Percentiles rank a stretch among this genome's conserved stretches.
Evolutionary conservation across 1,284 basidiomycete genomes (phyloP).

Genomic region (Thelephora terrestris): DNA sequence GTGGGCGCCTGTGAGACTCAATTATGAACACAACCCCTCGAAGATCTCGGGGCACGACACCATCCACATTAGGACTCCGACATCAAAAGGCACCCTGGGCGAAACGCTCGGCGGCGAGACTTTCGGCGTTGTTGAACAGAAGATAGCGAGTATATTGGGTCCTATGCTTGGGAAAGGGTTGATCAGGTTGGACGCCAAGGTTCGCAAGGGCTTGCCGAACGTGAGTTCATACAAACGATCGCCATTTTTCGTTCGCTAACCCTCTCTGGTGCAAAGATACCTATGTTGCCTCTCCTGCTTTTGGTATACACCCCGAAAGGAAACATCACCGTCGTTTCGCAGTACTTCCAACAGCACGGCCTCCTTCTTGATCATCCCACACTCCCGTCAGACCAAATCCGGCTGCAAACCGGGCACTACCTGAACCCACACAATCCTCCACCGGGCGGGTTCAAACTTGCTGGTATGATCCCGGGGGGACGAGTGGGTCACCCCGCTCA

Average conservation of each 20-base stretch:
- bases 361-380: constrained; percentile 79
- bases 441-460: constrained; percentile 44
- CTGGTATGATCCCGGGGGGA: constrained; percentile 25
- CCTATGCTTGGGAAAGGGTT: constrained; percentile 77
- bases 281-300: constrained; percentile 75
- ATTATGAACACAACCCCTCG: constrained; percentile 53
- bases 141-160: constrained; percentile 66
- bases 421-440: constrained; percentile 84
- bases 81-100: constrained; percentile 34
- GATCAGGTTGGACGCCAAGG: constrained; percentile 75
- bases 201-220: constrained; percentile 49
- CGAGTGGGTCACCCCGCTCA: background rate
- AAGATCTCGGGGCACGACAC: constrained; percentile 57
- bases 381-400: constrained; percentile 41
- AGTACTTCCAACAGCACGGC: constrained; percentile 57
- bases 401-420: constrained; percentile 64
- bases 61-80: constrained; percentile 72
- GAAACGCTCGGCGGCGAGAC: constrained; percentile 47
- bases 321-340: constrained; percentile 75
- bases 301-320: constrained; percentile 89
- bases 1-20: constrained; percentile 70
- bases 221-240: constrained; percentile 31
- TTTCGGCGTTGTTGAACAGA: constrained; percentile 83
- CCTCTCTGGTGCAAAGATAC: constrained; percentile 38
- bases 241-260: constrained; percentile 9